phyloP scores from a whole-genome alignment of 805 yeast species.

The Ascoidea asiatica region DNA sequence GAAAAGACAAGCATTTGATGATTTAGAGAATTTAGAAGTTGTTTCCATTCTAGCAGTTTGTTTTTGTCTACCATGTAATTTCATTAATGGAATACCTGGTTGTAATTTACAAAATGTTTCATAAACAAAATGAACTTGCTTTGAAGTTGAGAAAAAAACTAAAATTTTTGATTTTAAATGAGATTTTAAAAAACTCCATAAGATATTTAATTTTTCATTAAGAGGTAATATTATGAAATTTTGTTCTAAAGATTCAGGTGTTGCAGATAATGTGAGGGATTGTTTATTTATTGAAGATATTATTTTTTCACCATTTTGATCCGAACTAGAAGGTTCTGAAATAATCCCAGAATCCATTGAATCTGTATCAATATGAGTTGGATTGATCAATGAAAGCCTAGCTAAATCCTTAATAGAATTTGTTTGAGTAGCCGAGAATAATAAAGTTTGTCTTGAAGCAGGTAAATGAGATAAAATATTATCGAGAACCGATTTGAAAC shows the following conservation, averaged over 20 bases:
- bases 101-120: constrained; percentile 78
- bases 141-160: constrained; percentile 77
- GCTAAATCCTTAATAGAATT: constrained; percentile 76
- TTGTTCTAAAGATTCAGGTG: constrained; percentile 81
- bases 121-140: constrained; percentile 82
- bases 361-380: constrained; percentile 42
- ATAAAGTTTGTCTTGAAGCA: constrained; percentile 65
- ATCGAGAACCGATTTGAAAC: constrained; percentile 73
- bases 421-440: constrained; percentile 85
- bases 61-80: constrained; percentile 80
- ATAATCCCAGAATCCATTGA: constrained; percentile 15
- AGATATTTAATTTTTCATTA: constrained; percentile 69
- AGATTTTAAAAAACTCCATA: constrained; percentile 77
- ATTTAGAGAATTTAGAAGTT: constrained; percentile 59
- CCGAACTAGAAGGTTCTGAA: constrained; percentile 8
- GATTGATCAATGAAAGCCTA: constrained; percentile 54
- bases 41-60: constrained; percentile 83
- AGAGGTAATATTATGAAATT: constrained; percentile 60
- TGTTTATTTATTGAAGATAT: constrained; percentile 17
- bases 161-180: constrained; percentile 71
- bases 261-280: constrained; percentile 28
- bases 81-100: constrained; percentile 83
- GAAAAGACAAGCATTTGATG: constrained; percentile 69
- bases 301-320: constrained; percentile 13
- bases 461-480: constrained; percentile 70